These are phyloP conservation scores for Solanum bulbocastanum DNA, from an alignment of 257 asterid species.

Conservation along the genomic window DNA sequence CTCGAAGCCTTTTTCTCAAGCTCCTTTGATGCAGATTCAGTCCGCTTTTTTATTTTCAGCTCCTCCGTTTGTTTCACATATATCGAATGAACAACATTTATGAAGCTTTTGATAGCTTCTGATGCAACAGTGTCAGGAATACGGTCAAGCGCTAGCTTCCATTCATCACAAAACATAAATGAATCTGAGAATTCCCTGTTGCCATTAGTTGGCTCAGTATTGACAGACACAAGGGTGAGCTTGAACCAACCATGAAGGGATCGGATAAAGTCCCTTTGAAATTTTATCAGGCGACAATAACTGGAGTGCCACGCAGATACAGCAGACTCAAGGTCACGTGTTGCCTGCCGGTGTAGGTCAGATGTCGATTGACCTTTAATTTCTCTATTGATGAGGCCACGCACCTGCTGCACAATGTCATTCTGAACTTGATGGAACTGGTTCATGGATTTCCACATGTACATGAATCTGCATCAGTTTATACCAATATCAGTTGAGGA, in stretches of 20 bases:
- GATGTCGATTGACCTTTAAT: conserved; percentile 65
- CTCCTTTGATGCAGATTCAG: conserved; percentile 68
- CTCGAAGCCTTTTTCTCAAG: conserved; percentile 83
- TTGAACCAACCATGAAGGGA: conserved; percentile 91
- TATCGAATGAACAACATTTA: conserved; percentile 79
- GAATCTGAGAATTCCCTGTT: conserved; percentile 30
- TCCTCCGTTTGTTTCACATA: conserved; percentile 71
- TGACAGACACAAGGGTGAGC: conserved; percentile 62
- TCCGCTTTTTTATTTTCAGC: conserved; percentile 67
- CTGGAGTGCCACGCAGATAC: conserved; percentile 86
- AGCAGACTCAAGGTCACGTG: conserved; percentile 92
- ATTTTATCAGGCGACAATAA: conserved; percentile 69
- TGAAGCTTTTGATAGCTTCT: conserved; percentile 92
- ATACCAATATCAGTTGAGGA: conserved; percentile 4
- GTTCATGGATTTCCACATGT: conserved; percentile 98
- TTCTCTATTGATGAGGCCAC: conserved; percentile 58
- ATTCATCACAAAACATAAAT: conserved; percentile 70
- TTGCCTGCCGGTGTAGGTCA: conserved; percentile 87
- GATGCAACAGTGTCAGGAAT: conserved; percentile 93
- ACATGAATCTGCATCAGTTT: conserved; percentile 67
- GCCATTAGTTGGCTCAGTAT: conserved; percentile 24
- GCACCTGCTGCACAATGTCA: conserved; percentile 90
- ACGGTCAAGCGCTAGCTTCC: conserved; percentile 87
- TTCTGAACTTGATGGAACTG: conserved; percentile 77
- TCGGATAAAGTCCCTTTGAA: conserved; percentile 62